Evolutionary conservation across 1,284 basidiomycete genomes (phyloP).

Genomic region (Pseudozyma thailandica): DNA sequence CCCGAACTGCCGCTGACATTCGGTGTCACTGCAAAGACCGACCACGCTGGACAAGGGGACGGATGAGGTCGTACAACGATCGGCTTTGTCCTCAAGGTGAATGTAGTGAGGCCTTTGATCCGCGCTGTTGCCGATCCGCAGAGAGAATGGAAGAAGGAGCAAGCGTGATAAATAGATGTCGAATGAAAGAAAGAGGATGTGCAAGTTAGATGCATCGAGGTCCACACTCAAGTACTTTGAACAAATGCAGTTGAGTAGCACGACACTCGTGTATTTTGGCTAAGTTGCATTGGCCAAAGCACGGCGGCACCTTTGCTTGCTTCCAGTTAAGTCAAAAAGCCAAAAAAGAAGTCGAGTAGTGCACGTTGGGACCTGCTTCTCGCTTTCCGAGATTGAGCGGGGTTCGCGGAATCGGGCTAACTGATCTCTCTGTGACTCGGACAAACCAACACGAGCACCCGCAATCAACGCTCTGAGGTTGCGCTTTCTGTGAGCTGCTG

Average conservation of each 20-base stretch:
- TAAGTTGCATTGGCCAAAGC: neutral
- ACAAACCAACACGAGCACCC: neutral
- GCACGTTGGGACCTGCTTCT: neutral
- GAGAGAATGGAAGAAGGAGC: neutral
- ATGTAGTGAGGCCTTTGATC: too few relatives aligned
- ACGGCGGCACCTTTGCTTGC: neutral
- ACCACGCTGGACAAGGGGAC: neutral
- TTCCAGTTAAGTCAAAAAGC: neutral
- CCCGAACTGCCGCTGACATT: constrained; percentile 58
- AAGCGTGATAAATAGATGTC: too few relatives aligned
- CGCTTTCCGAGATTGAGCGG: constrained; percentile 2
- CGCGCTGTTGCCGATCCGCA: neutral
- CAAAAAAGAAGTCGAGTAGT: too few relatives aligned
- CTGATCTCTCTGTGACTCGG: neutral
- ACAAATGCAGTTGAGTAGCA: constrained; percentile 4
- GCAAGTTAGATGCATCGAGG: neutral
- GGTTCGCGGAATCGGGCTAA: neutral
- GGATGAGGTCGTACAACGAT: too few relatives aligned
- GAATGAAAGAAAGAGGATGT: too few relatives aligned
- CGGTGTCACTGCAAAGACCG: constrained; percentile 9
- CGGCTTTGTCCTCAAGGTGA: too few relatives aligned
- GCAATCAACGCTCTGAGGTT: too few relatives aligned
- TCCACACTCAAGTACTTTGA: too few relatives aligned
- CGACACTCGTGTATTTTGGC: too few relatives aligned
- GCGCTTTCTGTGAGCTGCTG: too few relatives aligned